Evolutionary conservation across 164 flowering plant genomes (phyloP).

Genomic region (Stephania cephalantha): DNA sequence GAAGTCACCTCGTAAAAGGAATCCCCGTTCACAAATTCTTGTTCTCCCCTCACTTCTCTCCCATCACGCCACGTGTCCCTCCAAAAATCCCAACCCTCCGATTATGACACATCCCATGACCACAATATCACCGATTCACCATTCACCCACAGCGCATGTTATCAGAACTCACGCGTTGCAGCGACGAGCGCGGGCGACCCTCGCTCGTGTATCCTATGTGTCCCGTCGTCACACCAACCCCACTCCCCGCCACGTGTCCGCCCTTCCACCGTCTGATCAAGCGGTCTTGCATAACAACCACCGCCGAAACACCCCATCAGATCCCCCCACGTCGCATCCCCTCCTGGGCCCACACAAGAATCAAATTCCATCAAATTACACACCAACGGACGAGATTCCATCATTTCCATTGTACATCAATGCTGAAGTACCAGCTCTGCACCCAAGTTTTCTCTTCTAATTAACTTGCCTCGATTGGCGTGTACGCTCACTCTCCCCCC

Average conservation of each 20-base stretch:
- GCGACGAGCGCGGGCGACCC: not conserved
- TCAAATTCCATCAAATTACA: not conserved
- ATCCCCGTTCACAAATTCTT: no score
- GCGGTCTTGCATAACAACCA: not conserved
- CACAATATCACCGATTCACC: not conserved
- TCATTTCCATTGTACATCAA: not conserved
- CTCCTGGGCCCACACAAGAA: not conserved
- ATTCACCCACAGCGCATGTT: not conserved
- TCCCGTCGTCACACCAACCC: not conserved
- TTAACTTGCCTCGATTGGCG: conserved; percentile 16
- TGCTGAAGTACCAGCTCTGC: not conserved
- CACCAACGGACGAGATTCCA: not conserved
- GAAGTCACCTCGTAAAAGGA: no score
- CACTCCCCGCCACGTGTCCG: not conserved
- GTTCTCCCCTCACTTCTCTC: no score
- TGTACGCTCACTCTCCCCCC: conserved; percentile 8
- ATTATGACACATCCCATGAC: not conserved
- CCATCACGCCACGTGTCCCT: no score
- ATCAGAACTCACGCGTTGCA: not conserved
- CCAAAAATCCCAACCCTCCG: not conserved
- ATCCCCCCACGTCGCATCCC: conserved; percentile 16
- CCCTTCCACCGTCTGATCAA: not conserved
- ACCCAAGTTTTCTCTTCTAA: not conserved
- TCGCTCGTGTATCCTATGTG: not conserved
- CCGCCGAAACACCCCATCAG: conserved; percentile 16